Evolutionary conservation across 1,139 yeast genomes (phyloP).

Genomic region (Zygoascus hellenicus): DNA sequence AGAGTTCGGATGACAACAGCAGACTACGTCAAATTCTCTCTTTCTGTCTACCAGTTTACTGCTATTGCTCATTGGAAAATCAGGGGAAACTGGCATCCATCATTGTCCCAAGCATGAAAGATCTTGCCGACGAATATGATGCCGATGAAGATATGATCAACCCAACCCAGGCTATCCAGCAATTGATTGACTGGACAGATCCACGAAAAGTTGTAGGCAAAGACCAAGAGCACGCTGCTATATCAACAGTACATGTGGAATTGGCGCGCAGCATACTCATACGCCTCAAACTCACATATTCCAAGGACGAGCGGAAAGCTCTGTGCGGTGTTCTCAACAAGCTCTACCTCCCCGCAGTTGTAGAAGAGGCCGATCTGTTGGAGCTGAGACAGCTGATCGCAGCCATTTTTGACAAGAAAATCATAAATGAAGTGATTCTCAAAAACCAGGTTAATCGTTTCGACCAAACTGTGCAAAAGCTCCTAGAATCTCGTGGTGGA

Average conservation of each 20-base stretch:
- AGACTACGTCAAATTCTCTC: conserved; percentile 75
- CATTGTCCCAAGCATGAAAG: neutral
- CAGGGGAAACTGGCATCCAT: conserved; percentile 57
- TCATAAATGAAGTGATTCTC: conserved; percentile 39
- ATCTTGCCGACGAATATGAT: conserved; percentile 30
- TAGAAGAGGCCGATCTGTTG: conserved; percentile 14
- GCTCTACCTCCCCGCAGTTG: conserved; percentile 36
- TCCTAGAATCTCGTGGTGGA: neutral
- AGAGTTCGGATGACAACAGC: conserved; percentile 61
- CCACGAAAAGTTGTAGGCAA: conserved; percentile 59
- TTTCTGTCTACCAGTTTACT: conserved; percentile 85
- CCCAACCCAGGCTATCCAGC: conserved; percentile 64
- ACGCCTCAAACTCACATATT: conserved; percentile 34
- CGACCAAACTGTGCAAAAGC: conserved; percentile 2
- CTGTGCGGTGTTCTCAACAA: conserved; percentile 50
- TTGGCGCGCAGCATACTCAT: conserved; percentile 54
- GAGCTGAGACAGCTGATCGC: conserved; percentile 21
- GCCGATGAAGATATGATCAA: conserved; percentile 39
- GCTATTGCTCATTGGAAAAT: conserved; percentile 70
- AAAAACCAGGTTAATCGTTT: conserved; percentile 14
- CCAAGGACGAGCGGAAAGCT: conserved; percentile 50
- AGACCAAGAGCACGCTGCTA: conserved; percentile 36
- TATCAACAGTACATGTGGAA: conserved; percentile 50
- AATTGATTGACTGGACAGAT: conserved; percentile 80
- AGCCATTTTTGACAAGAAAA: conserved; percentile 28